Percentiles rank a stretch among this genome's conserved stretches.
phyloP scores from a whole-genome alignment of 1,284 basidiomycete species.

The Coniferiporia sulphurascens region DNA sequence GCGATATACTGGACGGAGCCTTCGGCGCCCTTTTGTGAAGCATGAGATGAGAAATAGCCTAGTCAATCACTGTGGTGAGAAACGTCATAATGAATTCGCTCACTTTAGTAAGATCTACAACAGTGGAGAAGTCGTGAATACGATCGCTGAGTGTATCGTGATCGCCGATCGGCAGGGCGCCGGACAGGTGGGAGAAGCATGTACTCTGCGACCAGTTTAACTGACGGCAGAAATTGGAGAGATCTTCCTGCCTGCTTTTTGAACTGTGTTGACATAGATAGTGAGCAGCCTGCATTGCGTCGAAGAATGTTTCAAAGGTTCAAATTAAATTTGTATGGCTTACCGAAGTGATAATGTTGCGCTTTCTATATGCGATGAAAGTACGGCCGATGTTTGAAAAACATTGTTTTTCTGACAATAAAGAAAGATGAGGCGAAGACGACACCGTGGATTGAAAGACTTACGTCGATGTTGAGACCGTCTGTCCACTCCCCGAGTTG shows the following conservation, averaged over 20 bases:
- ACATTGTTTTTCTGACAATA: slow-evolving; percentile 33
- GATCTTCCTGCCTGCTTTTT: slow-evolving; percentile 35
- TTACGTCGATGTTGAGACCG: slow-evolving; percentile 36
- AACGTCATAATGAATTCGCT: slow-evolving; percentile 17
- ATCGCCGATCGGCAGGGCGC: slow-evolving; percentile 42
- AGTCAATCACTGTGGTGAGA: not conserved
- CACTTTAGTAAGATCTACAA: slow-evolving; percentile 23
- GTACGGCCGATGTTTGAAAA: slow-evolving; percentile 58
- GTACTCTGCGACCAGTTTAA: slow-evolving; percentile 52
- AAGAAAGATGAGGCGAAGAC: slow-evolving; percentile 13
- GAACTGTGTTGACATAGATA: slow-evolving; percentile 30
- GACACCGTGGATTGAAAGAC: slow-evolving; percentile 19
- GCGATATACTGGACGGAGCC: slow-evolving; percentile 19
- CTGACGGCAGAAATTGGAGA: slow-evolving; percentile 42
- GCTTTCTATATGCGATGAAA: slow-evolving; percentile 65
- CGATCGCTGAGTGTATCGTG: slow-evolving; percentile 27
- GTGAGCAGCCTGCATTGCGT: slow-evolving; percentile 1
- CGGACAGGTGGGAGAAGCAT: slow-evolving; percentile 55
- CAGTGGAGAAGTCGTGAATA: slow-evolving; percentile 43
- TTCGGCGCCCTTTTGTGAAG: not conserved
- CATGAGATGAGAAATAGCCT: not conserved
- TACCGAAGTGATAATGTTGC: slow-evolving; percentile 63
- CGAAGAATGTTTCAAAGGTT: not conserved
- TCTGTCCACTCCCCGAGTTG: slow-evolving; percentile 37
- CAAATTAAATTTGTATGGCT: slow-evolving; percentile 13